These are phyloP conservation scores for Boeremia lycopersici DNA, from an alignment of 2,329 filamentous ascomycete species.

Conservation along the genomic window DNA sequence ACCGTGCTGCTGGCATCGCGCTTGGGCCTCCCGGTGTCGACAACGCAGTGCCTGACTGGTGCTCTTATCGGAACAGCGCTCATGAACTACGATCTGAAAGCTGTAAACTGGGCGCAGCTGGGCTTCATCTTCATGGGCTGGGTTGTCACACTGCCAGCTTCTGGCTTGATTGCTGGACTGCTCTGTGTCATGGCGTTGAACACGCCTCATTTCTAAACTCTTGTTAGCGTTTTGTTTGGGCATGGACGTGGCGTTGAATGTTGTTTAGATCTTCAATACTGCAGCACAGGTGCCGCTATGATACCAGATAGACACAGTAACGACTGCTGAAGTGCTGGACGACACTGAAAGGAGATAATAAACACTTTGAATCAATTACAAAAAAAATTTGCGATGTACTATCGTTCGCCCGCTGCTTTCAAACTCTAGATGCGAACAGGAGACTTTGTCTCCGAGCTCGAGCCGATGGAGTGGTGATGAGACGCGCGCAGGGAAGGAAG, in stretches of 20 bases:
- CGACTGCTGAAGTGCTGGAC: not conserved
- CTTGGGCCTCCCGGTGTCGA: slow-evolving; percentile 66
- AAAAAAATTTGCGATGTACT: too few species aligned
- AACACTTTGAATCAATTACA: too few species aligned
- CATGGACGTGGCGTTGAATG: not conserved
- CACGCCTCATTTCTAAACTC: slow-evolving; percentile 43
- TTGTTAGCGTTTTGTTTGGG: not conserved
- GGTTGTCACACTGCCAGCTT: slow-evolving; percentile 51
- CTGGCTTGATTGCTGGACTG: slow-evolving; percentile 49
- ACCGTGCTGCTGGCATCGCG: slow-evolving; percentile 69
- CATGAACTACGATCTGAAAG: slow-evolving; percentile 42
- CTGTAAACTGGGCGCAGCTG: slow-evolving; percentile 52
- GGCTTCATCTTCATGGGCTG: slow-evolving; percentile 51
- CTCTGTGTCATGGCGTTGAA: slow-evolving; percentile 52
- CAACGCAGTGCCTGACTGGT: slow-evolving; percentile 61
- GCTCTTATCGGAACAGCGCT: slow-evolving; percentile 32
- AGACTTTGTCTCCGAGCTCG: too few species aligned
- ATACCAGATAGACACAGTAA: not conserved
- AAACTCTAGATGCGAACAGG: too few species aligned
- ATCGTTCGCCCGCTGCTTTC: not conserved
- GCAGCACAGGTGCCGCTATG: not conserved
- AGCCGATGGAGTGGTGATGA: not conserved
- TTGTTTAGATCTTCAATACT: not conserved
- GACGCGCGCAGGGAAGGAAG: slow-evolving; percentile 4
- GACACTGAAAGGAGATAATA: too few species aligned